These are phyloP conservation scores for Russula compacta DNA, from an alignment of 768 basidiomycete genomes.

Conservation along the genomic window DNA sequence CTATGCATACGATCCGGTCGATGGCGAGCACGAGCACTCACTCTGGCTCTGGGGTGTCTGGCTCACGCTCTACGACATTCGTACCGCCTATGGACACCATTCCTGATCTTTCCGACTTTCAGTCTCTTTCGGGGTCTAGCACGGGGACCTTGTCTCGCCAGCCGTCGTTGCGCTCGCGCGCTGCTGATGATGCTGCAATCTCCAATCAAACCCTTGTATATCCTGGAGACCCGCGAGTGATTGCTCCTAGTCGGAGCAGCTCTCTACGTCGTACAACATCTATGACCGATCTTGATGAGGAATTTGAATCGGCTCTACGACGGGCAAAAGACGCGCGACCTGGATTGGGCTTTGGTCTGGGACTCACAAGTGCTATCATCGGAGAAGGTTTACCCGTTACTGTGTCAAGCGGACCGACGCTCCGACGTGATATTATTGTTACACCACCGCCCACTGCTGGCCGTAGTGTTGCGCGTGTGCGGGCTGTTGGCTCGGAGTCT, in stretches of 20 bases:
- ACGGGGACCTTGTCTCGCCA: slow-evolving; percentile 32
- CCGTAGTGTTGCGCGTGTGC: slow-evolving; percentile 25
- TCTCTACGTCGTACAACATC: slow-evolving; percentile 59
- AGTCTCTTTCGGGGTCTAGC: slow-evolving; percentile 38
- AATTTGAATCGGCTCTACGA: slow-evolving; percentile 38
- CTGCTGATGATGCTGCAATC: slow-evolving; percentile 67
- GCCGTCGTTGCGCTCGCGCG: slow-evolving; percentile 49
- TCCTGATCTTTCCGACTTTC: slow-evolving; percentile 61
- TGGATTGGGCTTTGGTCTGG: slow-evolving; percentile 37
- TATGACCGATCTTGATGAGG: slow-evolving; percentile 65
- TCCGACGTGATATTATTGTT: slow-evolving; percentile 34
- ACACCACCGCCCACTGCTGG: slow-evolving; percentile 38
- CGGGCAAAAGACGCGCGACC: slow-evolving; percentile 34
- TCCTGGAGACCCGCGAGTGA: slow-evolving; percentile 63
- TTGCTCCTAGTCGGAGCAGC: slow-evolving; percentile 55
- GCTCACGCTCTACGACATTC: slow-evolving; percentile 68
- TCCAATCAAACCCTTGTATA: slow-evolving; percentile 58
- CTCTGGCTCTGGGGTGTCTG: slow-evolving; percentile 47
- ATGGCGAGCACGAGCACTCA: slow-evolving; percentile 35
- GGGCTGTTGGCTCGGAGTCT: slow-evolving; percentile 22
- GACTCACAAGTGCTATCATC: slow-evolving; percentile 26
- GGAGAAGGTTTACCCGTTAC: slow-evolving; percentile 62
- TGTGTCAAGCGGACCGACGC: slow-evolving; percentile 52
- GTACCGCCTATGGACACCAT: slow-evolving; percentile 66
- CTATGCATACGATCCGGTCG: slow-evolving; percentile 63